These are phyloP conservation scores for Phialemoniopsis sp. DNA, from an alignment of 2,329 filamentous ascomycete species.

Conservation along the genomic window DNA sequence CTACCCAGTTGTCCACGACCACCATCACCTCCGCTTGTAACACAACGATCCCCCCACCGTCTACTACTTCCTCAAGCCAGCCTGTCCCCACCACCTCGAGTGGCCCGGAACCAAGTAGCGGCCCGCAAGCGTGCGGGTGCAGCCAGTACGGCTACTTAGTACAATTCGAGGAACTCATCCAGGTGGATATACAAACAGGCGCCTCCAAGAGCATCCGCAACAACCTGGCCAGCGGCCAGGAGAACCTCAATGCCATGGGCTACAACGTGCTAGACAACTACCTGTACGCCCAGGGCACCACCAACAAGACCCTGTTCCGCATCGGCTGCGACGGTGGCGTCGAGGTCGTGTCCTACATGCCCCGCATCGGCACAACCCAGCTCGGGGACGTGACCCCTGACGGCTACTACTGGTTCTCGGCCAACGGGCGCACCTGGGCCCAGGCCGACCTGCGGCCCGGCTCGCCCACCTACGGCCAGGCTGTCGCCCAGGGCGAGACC, in stretches of 20 bases:
- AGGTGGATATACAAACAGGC: conserved; percentile 8
- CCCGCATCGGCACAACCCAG: neutral
- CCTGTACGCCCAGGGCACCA: conserved; percentile 8
- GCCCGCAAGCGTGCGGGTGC: no score
- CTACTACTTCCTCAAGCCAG: no score
- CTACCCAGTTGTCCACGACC: no score
- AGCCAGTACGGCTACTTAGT: conserved; percentile 11
- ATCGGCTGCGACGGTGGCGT: conserved; percentile 8
- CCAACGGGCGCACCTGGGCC: conserved; percentile 2
- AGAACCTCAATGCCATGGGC: conserved; percentile 9
- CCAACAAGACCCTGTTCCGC: conserved; percentile 6
- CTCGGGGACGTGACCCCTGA: conserved; percentile 6
- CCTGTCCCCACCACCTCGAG: no score
- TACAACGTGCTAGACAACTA: conserved; percentile 12
- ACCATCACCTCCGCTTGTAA: no score
- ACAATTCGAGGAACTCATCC: conserved; percentile 6
- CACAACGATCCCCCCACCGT: no score
- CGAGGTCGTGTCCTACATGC: neutral
- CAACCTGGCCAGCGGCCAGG: conserved; percentile 3
- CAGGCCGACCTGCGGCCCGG: conserved; percentile 4
- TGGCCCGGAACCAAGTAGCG: no score
- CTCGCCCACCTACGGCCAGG: conserved; percentile 4
- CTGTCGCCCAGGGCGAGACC: conserved; percentile 1
- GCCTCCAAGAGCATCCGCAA: neutral
- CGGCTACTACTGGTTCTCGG: conserved; percentile 7